These are phyloP conservation scores for Lonicera japonica DNA, from an alignment of 129 eudicot species.

Conservation along the genomic window DNA sequence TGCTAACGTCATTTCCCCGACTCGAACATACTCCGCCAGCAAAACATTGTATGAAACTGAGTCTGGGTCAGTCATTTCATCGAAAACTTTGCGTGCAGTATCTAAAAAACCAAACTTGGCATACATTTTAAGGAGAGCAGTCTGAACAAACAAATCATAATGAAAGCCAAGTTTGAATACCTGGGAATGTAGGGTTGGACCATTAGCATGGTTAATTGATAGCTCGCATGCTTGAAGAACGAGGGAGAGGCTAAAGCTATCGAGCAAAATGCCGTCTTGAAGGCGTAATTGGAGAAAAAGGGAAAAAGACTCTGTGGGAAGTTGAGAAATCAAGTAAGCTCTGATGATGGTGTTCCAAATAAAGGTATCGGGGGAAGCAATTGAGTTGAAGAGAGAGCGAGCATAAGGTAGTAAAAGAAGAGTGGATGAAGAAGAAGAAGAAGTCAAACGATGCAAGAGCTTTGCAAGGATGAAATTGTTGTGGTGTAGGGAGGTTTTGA, in stretches of 20 bases:
- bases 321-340: conserved; percentile 23
- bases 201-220: neutral
- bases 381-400: conserved; percentile 19
- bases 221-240: conserved; percentile 15
- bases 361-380: conserved; percentile 32
- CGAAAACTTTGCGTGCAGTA: conserved; percentile 24
- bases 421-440: conserved; percentile 4
- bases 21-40: conserved; percentile 31
- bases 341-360: conserved; percentile 35
- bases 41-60: conserved; percentile 31
- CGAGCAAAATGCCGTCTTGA: conserved; percentile 15
- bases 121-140: conserved; percentile 35
- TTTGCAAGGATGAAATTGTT: conserved; percentile 27
- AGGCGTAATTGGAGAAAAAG: conserved; percentile 18
- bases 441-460: conserved; percentile 11
- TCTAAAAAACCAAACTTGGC: conserved; percentile 17
- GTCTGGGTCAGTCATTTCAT: conserved; percentile 26
- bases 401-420: conserved; percentile 10
- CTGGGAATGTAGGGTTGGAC: conserved; percentile 27
- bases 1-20: conserved; percentile 24
- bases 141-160: conserved; percentile 32
- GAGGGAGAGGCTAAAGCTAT: conserved; percentile 31
- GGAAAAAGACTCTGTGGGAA: conserved; percentile 12
- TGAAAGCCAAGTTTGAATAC: conserved; percentile 28
- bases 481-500: conserved; percentile 26